Evolutionary conservation across 257 asterid genomes (phyloP).

Genomic region (Nicotiana benthamiana): DNA sequence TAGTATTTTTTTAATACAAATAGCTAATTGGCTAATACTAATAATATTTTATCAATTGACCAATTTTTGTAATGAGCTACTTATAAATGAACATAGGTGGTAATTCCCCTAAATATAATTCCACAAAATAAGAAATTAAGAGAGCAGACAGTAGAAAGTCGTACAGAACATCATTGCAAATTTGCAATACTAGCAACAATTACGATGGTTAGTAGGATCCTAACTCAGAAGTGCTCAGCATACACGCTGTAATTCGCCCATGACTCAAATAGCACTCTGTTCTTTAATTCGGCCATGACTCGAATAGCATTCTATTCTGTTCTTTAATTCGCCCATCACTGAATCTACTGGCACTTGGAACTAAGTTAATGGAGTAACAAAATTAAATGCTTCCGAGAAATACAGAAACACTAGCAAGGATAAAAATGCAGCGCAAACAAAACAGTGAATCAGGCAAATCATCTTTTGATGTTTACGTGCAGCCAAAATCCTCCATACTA

Average conservation of each 20-base stretch:
- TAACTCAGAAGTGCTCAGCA: background rate
- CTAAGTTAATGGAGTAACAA: background rate
- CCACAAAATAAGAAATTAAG: too few relatives aligned
- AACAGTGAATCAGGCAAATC: background rate
- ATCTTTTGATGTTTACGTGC: background rate
- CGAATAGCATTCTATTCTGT: too few relatives aligned
- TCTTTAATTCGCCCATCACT: background rate
- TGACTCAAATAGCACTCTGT: background rate
- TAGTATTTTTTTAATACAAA: too few relatives aligned
- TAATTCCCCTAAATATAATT: too few relatives aligned
- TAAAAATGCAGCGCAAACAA: background rate
- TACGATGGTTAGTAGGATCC: background rate
- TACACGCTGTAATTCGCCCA: background rate
- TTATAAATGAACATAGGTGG: too few relatives aligned
- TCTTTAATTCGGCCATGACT: too few relatives aligned
- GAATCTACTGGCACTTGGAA: background rate
- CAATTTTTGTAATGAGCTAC: too few relatives aligned
- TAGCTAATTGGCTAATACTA: too few relatives aligned
- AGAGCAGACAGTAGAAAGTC: too few relatives aligned
- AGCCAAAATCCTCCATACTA: slow-evolving; percentile 9
- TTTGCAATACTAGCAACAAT: background rate
- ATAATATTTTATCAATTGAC: too few relatives aligned
- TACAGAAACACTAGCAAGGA: background rate
- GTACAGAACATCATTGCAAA: too few relatives aligned
- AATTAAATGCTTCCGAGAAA: background rate